Evolutionary conservation across 441 rosid species (phyloP).

Genomic region (Erodium moschatum): DNA sequence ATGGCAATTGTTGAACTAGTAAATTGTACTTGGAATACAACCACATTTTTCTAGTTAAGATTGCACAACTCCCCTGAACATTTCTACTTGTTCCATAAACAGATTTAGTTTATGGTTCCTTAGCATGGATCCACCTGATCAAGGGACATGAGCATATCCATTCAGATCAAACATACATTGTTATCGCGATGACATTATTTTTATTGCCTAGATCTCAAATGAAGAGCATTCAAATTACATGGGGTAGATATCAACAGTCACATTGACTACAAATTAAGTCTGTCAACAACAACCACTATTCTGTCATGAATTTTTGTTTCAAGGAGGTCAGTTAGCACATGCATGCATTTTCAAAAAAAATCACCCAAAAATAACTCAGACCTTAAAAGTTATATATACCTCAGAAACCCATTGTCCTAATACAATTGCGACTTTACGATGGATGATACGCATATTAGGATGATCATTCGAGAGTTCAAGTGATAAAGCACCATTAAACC

Average conservation of each 20-base stretch:
- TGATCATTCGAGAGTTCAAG: constrained; percentile 84
- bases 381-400: constrained; percentile 33
- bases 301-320: neutral
- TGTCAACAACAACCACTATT: neutral
- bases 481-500: constrained; percentile 93
- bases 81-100: neutral
- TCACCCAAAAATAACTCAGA: neutral
- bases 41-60: neutral
- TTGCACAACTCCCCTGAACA: neutral
- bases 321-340: neutral
- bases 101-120: neutral
- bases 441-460: constrained; percentile 86
- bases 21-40: neutral
- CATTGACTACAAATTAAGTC: neutral
- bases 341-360: neutral
- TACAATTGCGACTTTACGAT: constrained; percentile 87
- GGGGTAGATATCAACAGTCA: neutral
- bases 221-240: neutral
- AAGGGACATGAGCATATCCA: neutral
- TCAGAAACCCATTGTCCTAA: constrained; percentile 99
- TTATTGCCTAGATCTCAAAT: neutral
- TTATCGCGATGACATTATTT: neutral
- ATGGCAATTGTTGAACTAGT: neutral
- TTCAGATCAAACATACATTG: neutral
- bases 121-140: neutral